These are phyloP conservation scores for Trichosporon sp. DNA, from an alignment of 1,284 basidiomycete genomes.

Conservation along the genomic window DNA sequence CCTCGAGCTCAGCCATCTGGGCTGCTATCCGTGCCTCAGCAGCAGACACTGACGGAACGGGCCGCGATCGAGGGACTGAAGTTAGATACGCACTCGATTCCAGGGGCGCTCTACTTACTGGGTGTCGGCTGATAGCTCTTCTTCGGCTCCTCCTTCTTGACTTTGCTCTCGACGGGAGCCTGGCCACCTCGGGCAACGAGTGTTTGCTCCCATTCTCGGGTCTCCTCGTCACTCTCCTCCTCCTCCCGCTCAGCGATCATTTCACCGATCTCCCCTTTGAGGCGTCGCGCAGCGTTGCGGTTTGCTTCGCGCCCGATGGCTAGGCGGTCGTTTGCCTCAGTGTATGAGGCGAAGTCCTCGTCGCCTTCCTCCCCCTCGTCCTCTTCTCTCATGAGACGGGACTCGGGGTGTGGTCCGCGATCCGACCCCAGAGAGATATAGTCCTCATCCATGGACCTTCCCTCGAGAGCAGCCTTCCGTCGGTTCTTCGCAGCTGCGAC, in stretches of 20 bases:
- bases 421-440: conserved; percentile 71
- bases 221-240: conserved; percentile 71
- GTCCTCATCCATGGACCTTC: conserved; percentile 64
- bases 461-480: conserved; percentile 65
- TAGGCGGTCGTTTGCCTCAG: conserved; percentile 81
- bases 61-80: conserved; percentile 60
- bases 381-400: conserved; percentile 82
- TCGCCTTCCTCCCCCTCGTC: conserved; percentile 91
- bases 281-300: conserved; percentile 71
- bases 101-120: conserved; percentile 62
- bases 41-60: conserved; percentile 66
- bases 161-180: background rate
- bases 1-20: conserved; percentile 63
- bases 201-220: conserved; percentile 78
- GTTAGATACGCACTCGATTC: conserved; percentile 44
- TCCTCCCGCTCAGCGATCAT: conserved; percentile 83
- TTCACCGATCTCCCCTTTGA: conserved; percentile 76
- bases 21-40: conserved; percentile 71
- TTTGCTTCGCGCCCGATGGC: conserved; percentile 82
- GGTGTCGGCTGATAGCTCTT: conserved; percentile 69
- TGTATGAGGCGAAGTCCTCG: conserved; percentile 87
- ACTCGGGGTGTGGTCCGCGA: conserved; percentile 75
- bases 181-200: conserved; percentile 27
- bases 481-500: conserved; percentile 77
- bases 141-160: conserved; percentile 21